Conservation (phyloP, 2,329 filamentous ascomycete species). For the Arachnomyces sp. region DNA sequence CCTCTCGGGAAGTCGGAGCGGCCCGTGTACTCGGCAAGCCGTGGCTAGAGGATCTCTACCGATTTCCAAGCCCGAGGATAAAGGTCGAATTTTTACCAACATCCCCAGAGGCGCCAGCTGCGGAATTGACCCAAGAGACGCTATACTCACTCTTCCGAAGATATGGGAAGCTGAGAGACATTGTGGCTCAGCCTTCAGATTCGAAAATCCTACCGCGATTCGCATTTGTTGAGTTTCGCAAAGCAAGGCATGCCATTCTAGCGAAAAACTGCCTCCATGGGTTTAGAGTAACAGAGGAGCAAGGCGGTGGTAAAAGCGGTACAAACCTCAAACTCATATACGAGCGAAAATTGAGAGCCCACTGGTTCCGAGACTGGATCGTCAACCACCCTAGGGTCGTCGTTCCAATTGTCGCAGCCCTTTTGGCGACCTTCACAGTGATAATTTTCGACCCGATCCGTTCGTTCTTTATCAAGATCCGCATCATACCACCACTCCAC, state of each 20-base stretch:
- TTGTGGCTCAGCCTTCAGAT: conserved; percentile 70
- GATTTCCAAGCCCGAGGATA: conserved; percentile 66
- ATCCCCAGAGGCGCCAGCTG: conserved; percentile 59
- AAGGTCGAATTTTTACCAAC: conserved; percentile 77
- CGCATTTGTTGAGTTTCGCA: conserved; percentile 68
- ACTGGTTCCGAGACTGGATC: conserved; percentile 82
- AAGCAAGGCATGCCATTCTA: conserved; percentile 69
- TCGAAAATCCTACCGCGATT: conserved; percentile 77
- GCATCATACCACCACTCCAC: conserved; percentile 70
- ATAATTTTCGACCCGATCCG: conserved; percentile 89
- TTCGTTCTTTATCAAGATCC: conserved; percentile 82
- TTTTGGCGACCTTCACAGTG: conserved; percentile 75
- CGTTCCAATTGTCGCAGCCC: conserved; percentile 70
- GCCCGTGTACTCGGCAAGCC: conserved; percentile 73
- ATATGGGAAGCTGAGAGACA: conserved; percentile 86
- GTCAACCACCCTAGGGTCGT: conserved; percentile 78
- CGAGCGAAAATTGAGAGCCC: conserved; percentile 65
- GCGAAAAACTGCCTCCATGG: conserved; percentile 91
- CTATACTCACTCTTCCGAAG: conserved; percentile 79
- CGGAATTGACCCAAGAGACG: conserved; percentile 76
- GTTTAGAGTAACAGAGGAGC: conserved; percentile 57
- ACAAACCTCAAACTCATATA: conserved; percentile 77
- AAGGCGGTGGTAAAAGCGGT: conserved; percentile 65
- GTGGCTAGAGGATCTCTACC: conserved; percentile 88
- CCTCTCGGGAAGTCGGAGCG: conserved; percentile 61